phyloP scores from a whole-genome alignment of 1,139 yeast genomes.

The Lodderomyces parapsilosis region DNA sequence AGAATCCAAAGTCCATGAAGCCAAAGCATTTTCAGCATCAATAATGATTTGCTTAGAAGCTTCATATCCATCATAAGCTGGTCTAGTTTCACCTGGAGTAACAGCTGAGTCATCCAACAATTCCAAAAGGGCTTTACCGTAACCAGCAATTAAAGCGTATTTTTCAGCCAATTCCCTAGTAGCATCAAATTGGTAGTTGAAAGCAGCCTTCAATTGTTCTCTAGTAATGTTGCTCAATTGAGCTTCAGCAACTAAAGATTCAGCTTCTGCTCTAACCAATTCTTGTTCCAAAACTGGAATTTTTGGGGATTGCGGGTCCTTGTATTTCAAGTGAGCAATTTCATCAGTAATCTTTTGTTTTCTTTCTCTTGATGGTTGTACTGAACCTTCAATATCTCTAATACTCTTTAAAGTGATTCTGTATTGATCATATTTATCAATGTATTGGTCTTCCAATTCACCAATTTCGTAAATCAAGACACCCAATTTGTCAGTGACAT shows the following conservation, averaged over 20 bases:
- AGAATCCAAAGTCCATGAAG: conserved; percentile 94
- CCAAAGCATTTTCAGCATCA: conserved; percentile 95
- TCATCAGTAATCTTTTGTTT: conserved; percentile 97
- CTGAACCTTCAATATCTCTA: conserved; percentile 95
- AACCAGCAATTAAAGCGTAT: conserved; percentile 94
- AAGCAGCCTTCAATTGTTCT: conserved; percentile 96
- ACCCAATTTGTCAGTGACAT: conserved; percentile 95
- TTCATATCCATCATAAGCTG: conserved; percentile 97
- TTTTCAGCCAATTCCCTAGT: conserved; percentile 96
- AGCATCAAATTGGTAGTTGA: conserved; percentile 95
- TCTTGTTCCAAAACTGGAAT: conserved; percentile 95
- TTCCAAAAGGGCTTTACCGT: conserved; percentile 96
- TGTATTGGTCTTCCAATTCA: conserved; percentile 96
- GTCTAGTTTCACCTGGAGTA: conserved; percentile 99
- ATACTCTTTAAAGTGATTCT: conserved; percentile 92
- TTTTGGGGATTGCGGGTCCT: conserved; percentile 97
- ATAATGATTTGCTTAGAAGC: conserved; percentile 96
- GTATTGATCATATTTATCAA: conserved; percentile 97
- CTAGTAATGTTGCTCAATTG: conserved; percentile 97
- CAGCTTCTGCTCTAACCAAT: conserved; percentile 98
- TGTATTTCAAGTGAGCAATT: conserved; percentile 95
- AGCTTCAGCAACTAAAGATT: conserved; percentile 97
- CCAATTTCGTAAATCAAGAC: conserved; percentile 95
- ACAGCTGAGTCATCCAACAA: conserved; percentile 95
- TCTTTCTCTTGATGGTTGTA: conserved; percentile 97